Base-by-base conservation (phyloP, 352 stramenopile species). In the Globisporangium carolinianum region DNA sequence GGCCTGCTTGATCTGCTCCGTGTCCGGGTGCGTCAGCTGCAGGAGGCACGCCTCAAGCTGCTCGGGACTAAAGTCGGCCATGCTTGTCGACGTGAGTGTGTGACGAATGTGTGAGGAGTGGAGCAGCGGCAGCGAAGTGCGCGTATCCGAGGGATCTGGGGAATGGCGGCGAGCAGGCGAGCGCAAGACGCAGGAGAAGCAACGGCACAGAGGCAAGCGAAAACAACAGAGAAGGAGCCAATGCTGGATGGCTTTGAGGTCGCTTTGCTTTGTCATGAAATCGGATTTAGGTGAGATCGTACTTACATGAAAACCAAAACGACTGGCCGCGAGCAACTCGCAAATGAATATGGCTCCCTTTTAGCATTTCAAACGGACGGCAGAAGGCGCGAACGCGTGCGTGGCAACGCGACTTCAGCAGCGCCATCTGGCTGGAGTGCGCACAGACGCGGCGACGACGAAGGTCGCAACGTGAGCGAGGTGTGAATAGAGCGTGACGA, bases 21-120 rank as follows among this genome's bases (percentile, higher is more conserved):
- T 98, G 75, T 98, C 89, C 39, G 91, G 91, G 67, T 97, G 77
- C 57, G 89, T 98, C 51, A 98, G 84, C 58, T 93, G 86, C 72
- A 91, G 66, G 47, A 95, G 76, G 73, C 84, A 91, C 57, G 79
- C 78, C 67, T 95, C 85, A 59, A 95, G 71, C 68, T 93, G 85
- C 67, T 91, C 83, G 54, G 83, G 85, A 57, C 69, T 68, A 60
- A 90, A 92, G 69, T 90, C 83, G 64, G 81, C 75, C 82, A 91
- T 91, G 36, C 11, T 75, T 42, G 39, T 38, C 37, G 42, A 49
- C 36, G 37, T 37, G 47, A 47, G 53, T 47, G 46, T 65, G 56
- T 55, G 62, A 32, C 24, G 51, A 41, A 6, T 10, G 6, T 47
- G 41, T 41, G 11, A 9, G 8, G 3, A 12, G 17, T 12, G 7